These are phyloP conservation scores for Blastocystis sp. DNA, from an alignment of 352 stramenopile species.

Conservation along the genomic window DNA sequence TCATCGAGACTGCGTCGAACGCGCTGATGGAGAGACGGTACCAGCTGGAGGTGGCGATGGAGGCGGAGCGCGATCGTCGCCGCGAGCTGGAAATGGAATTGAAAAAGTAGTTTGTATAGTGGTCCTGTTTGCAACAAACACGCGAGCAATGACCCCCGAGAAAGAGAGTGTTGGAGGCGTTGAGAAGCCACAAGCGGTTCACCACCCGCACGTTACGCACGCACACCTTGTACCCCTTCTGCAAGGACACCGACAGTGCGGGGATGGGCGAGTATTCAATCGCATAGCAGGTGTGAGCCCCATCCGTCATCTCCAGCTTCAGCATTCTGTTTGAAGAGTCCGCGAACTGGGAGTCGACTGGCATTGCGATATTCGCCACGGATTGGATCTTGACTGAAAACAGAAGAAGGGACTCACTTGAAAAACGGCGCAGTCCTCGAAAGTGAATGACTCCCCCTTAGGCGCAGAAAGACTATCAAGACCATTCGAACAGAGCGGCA, in stretches of 20 bases:
- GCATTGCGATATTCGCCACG: conserved; percentile 34
- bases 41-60: conserved; percentile 31
- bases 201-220: conserved; percentile 48
- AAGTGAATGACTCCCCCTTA: not conserved
- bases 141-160: conserved; percentile 34
- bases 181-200: conserved; percentile 40
- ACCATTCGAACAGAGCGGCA: conserved; percentile 22
- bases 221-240: conserved; percentile 22
- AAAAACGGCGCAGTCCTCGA: conserved; percentile 2
- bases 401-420: not conserved
- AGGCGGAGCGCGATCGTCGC: not conserved
- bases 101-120: not conserved
- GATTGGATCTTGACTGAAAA: conserved; percentile 1
- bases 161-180: conserved; percentile 31
- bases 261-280: conserved; percentile 48
- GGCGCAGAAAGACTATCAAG: not conserved
- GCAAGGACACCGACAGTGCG: not conserved
- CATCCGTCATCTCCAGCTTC: conserved; percentile 58
- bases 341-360: conserved; percentile 50
- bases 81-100: not conserved
- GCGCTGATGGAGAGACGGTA: conserved; percentile 29
- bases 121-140: conserved; percentile 19
- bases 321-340: conserved; percentile 51
- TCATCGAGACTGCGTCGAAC: conserved; percentile 3
- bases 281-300: conserved; percentile 32